Percentiles rank a stretch among this genome's conserved stretches.
Evolutionary conservation across 2,329 filamentous ascomycete species (phyloP).

Genomic region (Sclerotinia borealis): DNA sequence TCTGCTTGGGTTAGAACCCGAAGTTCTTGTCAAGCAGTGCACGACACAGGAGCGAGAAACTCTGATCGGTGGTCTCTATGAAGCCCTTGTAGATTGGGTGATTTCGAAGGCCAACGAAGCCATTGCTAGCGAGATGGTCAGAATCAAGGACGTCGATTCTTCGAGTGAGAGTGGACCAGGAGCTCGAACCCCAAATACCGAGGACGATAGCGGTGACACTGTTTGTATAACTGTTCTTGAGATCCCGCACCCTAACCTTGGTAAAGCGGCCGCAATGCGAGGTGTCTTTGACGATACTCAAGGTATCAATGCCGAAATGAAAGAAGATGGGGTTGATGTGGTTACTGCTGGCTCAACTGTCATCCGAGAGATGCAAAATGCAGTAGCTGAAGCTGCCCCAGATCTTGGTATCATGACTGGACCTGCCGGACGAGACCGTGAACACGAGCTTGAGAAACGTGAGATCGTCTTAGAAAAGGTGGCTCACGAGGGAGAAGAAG

Average conservation of each 20-base stretch:
- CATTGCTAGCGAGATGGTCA: conserved; percentile 69
- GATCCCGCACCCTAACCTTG: conserved; percentile 70
- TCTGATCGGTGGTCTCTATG: conserved; percentile 81
- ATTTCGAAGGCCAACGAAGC: conserved; percentile 81
- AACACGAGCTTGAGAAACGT: conserved; percentile 73
- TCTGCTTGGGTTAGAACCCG: conserved; percentile 79
- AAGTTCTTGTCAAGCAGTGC: conserved; percentile 71
- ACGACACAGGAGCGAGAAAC: conserved; percentile 78
- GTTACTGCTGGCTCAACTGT: conserved; percentile 71
- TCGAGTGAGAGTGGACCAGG: conserved; percentile 58
- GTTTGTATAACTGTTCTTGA: conserved; percentile 87
- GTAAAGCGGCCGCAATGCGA: conserved; percentile 82
- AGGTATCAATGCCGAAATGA: conserved; percentile 97
- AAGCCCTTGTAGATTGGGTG: conserved; percentile 92
- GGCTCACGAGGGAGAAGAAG: conserved; percentile 72
- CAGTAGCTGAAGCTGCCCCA: conserved; percentile 67
- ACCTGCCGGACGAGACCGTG: conserved; percentile 62
- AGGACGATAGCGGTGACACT: conserved; percentile 71
- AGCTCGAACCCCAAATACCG: conserved; percentile 57
- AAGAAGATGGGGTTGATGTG: conserved; percentile 83
- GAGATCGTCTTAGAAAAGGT: conserved; percentile 83
- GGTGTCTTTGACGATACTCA: conserved; percentile 88
- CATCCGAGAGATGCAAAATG: conserved; percentile 78
- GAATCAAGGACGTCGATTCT: conserved; percentile 59
- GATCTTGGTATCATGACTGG: conserved; percentile 72